A percentile compares a stretch with the other conserved stretches of the same genome.
Evolutionary conservation across 2,329 filamentous ascomycete species (phyloP).

Genomic region (Pezicula carpinea): DNA sequence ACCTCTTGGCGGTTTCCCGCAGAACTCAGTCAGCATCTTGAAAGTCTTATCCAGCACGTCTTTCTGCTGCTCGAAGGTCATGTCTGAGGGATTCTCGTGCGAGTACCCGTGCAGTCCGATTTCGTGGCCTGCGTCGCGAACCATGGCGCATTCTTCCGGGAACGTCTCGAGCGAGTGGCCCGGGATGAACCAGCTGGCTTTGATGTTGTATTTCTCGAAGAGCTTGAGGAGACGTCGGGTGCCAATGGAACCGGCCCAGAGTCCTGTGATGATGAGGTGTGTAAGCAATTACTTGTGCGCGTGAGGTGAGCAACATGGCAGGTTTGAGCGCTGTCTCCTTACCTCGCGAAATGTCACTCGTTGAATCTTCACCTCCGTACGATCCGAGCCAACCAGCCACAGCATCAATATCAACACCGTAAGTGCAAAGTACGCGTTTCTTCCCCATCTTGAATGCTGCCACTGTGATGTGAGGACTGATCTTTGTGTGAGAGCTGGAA

Average conservation of each 20-base stretch:
- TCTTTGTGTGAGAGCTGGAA: not conserved
- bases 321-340: not conserved
- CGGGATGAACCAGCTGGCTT: constrained; percentile 62
- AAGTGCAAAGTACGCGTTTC: constrained; percentile 52
- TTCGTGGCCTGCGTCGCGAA: constrained; percentile 61
- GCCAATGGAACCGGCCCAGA: constrained; percentile 66
- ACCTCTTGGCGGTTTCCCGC: constrained; percentile 66
- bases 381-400: constrained; percentile 72
- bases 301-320: too few relatives aligned
- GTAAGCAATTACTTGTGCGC: too few relatives aligned
- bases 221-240: constrained; percentile 63
- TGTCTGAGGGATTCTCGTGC: constrained; percentile 66
- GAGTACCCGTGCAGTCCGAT: constrained; percentile 66
- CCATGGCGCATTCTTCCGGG: constrained; percentile 57
- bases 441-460: constrained; percentile 32
- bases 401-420: constrained; percentile 72
- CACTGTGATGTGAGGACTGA: too few relatives aligned
- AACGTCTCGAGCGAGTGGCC: constrained; percentile 62
- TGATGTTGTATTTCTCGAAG: constrained; percentile 68
- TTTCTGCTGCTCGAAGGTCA: constrained; percentile 70
- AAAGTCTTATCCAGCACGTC: constrained; percentile 74
- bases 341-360: constrained; percentile 69
- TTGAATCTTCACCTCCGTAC: constrained; percentile 69
- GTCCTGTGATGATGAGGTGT: constrained; percentile 31
- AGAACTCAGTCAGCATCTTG: constrained; percentile 64